Evolutionary conservation across 2,329 filamentous ascomycete species (phyloP), one percentile per base, ranked within the genome.

Genomic region (Botryotinia globosa): DNA sequence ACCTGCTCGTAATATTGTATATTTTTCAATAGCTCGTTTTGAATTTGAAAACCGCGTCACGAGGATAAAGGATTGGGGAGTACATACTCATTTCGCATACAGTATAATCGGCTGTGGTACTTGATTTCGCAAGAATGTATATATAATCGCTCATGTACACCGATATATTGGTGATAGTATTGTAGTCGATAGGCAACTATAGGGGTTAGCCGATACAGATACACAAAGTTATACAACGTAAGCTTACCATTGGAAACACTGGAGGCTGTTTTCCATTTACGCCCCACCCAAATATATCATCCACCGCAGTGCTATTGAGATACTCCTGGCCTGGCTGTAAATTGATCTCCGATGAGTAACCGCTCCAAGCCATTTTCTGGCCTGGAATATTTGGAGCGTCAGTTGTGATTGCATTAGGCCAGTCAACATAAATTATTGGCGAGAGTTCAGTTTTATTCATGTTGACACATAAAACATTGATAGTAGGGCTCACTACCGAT

Each of bases 381-480:
- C 73, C 78, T 48, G 73, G 77, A 10, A 79, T 81, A 58, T 76
- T 84, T 29, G 79, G 85, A n/a, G 37, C 25, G 12, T 75, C 81
- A 20, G 63, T 72, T 12, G 64, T 82, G 12, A 71, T 77, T 1
- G 79, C 83, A 42, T 85, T 72, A 0, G 88, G 86, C 90, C 90
- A 94, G 2, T 81, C 75, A 0, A 84, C 85, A 74, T 91, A 94
- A 0, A 94, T 83, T 2, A 94, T 81, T 0, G 92, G 92, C 0
- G 78, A 80, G 2, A 95, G 81, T 71, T 93, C 91, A 0, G 84
- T 77, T 32, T 80, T 73, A 0, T 85, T 85, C 84, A 94, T 84
- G 59, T 92, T 91, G 1, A 87, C 90, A 76, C 93, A 96, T 45
- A 94, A 81, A 0, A 93, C 90, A 75, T 94, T 93, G 62, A 94